Percentiles rank a stretch among this genome's conserved stretches.
These are phyloP conservation scores for Solanum corneliomulleri DNA, from an alignment of 257 asterid species.

Conservation along the genomic window DNA sequence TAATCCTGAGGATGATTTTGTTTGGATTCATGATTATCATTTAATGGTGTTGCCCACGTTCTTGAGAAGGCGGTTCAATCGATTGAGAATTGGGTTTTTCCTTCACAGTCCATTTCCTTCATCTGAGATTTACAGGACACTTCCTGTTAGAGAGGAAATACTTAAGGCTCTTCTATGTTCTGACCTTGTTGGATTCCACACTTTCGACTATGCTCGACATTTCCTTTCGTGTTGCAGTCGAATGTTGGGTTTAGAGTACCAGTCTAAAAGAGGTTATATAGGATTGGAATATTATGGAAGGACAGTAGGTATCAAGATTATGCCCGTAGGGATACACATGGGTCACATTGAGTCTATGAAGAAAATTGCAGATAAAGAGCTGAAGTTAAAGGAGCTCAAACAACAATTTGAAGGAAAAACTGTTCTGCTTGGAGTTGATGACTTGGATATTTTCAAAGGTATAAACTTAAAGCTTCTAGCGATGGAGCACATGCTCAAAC, in stretches of 20 bases:
- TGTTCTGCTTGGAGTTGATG: constrained; percentile 81
- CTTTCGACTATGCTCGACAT: constrained; percentile 90
- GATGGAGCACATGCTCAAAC: constrained; percentile 76
- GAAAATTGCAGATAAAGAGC: constrained; percentile 60
- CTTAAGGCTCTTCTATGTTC: constrained; percentile 75
- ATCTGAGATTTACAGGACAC: constrained; percentile 78
- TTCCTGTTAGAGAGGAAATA: constrained; percentile 88
- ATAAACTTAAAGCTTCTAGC: constrained; percentile 79
- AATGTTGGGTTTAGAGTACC: constrained; percentile 87
- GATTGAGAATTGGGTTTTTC: constrained; percentile 84
- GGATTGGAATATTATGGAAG: constrained; percentile 87
- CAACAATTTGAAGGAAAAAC: constrained; percentile 66
- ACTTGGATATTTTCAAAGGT: constrained; percentile 90
- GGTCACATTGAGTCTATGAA: constrained; percentile 76
- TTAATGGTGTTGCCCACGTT: constrained; percentile 82
- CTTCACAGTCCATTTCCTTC: constrained; percentile 95
- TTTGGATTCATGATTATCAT: constrained; percentile 87
- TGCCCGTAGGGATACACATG: constrained; percentile 94
- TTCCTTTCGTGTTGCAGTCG: constrained; percentile 90
- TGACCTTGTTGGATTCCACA: constrained; percentile 89
- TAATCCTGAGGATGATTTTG: constrained; percentile 78
- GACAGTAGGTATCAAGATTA: constrained; percentile 84
- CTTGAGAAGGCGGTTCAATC: constrained; percentile 65
- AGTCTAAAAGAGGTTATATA: constrained; percentile 84
- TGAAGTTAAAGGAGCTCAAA: constrained; percentile 51